Percentiles rank a stretch among this genome's conserved stretches.
These are phyloP conservation scores for Fusarium sp. DNA, from an alignment of 2,329 filamentous ascomycete genomes.

Conservation along the genomic window DNA sequence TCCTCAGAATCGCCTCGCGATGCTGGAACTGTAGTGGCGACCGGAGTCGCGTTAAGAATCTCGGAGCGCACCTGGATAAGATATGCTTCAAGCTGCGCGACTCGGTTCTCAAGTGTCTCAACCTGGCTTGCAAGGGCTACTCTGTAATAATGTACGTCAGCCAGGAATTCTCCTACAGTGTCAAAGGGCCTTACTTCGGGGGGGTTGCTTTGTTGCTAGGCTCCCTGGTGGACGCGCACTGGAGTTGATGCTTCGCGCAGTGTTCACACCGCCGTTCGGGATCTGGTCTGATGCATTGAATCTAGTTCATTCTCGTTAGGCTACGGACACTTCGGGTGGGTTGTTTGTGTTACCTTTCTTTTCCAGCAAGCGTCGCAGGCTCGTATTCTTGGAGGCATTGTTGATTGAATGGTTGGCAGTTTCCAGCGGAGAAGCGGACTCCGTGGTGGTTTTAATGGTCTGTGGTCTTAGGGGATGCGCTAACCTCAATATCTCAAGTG, in stretches of 20 bases:
- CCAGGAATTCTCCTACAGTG: rapidly evolving
- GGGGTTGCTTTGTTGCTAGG: not conserved
- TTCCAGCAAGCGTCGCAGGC: not conserved
- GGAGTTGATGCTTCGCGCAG: not conserved
- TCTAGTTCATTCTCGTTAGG: not conserved
- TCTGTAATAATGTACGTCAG: not conserved
- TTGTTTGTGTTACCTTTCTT: not conserved
- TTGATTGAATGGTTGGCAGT: not conserved
- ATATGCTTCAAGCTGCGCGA: not conserved
- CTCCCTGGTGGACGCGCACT: not conserved
- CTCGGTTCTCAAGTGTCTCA: not conserved
- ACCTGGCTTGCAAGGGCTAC: not conserved
- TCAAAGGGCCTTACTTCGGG: not conserved
- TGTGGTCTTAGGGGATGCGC: not conserved
- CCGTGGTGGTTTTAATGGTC: not conserved
- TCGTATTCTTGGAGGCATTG: not conserved
- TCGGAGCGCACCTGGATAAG: not conserved
- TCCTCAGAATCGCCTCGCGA: not conserved
- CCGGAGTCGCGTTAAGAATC: too few relatives aligned
- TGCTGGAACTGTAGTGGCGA: not conserved
- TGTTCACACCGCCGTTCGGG: not conserved
- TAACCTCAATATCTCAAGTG: not conserved
- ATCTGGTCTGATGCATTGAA: not conserved
- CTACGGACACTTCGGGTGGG: not conserved
- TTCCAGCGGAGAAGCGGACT: not conserved